Evolutionary conservation across 108 stramenopile genomes (phyloP).

Genomic region (Cylindrotheca fusiformis): DNA sequence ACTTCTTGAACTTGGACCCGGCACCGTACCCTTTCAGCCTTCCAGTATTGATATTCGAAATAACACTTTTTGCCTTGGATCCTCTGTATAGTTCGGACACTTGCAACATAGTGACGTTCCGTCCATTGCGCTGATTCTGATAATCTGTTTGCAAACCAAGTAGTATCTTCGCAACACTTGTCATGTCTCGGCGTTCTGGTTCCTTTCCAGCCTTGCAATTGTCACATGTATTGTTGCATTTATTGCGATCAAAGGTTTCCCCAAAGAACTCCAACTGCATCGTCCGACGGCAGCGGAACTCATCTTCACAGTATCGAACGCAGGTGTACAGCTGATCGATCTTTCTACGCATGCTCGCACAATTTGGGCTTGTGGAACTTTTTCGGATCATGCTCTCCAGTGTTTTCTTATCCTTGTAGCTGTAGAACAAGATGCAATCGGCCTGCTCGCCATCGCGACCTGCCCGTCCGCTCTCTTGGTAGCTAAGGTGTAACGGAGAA

Average conservation of each 20-base stretch:
- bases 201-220: slow-evolving; percentile 75
- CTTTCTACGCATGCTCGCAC: slow-evolving; percentile 59
- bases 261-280: slow-evolving; percentile 93
- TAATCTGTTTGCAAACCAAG: slow-evolving; percentile 50
- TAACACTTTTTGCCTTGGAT: slow-evolving; percentile 55
- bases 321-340: slow-evolving; percentile 86
- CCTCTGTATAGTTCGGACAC: slow-evolving; percentile 79
- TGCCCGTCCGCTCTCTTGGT: slow-evolving; percentile 96
- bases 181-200: slow-evolving; percentile 61
- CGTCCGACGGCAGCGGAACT: slow-evolving; percentile 81
- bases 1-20: slow-evolving; percentile 63
- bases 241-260: slow-evolving; percentile 69
- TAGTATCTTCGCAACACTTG: slow-evolving; percentile 50
- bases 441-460: slow-evolving; percentile 93
- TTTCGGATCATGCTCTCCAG: slow-evolving; percentile 87
- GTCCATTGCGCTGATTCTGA: slow-evolving; percentile 35
- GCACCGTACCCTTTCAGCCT: slow-evolving; percentile 50
- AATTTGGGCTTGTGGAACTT: slow-evolving; percentile 34
- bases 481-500: slow-evolving; percentile 16
- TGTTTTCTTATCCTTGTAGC: slow-evolving; percentile 84
- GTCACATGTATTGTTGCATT: slow-evolving; percentile 86
- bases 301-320: slow-evolving; percentile 82
- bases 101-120: slow-evolving; percentile 53
- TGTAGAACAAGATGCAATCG: slow-evolving; percentile 93
- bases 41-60: slow-evolving; percentile 9